These are phyloP conservation scores for Elaeis oleifera DNA, from an alignment of 202 grass and related monocot genomes.

Conservation along the genomic window DNA sequence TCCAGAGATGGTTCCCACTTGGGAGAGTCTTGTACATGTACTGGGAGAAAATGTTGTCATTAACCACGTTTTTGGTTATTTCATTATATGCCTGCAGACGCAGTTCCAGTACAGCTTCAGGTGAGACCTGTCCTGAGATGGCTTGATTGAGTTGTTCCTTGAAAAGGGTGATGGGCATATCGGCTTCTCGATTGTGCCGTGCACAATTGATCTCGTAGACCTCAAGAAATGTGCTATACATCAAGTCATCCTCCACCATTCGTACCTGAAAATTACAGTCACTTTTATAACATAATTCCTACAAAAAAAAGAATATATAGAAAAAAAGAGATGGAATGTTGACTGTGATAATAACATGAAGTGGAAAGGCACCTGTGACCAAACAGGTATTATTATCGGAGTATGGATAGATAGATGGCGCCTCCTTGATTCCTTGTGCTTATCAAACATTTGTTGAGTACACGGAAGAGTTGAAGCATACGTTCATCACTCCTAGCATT, in stretches of 20 bases:
- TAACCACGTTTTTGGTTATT: constrained; percentile 77
- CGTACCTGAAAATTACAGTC: constrained; percentile 58
- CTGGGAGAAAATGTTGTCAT: constrained; percentile 87
- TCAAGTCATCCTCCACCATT: constrained; percentile 99
- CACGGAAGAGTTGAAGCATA: constrained; percentile 94
- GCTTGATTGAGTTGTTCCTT: constrained; percentile 99
- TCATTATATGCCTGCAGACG: constrained; percentile 95
- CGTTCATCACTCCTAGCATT: constrained; percentile 99
- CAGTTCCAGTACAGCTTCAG: constrained; percentile 82
- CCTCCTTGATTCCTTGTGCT: constrained; percentile 91
- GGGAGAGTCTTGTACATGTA: constrained; percentile 99
- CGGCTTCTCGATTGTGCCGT: constrained; percentile 87
- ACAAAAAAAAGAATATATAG: not conserved
- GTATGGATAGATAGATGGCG: constrained; percentile 87
- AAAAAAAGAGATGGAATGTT: not conserved
- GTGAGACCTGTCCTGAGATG: constrained; percentile 80
- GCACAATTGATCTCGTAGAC: constrained; percentile 99
- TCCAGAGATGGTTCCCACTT: constrained; percentile 90
- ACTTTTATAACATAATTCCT: not conserved
- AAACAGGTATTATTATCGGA: constrained; percentile 99
- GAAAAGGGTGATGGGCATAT: constrained; percentile 90
- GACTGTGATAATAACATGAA: not conserved
- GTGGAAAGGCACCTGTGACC: constrained; percentile 64
- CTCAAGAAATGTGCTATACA: constrained; percentile 99
- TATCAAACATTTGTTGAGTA: constrained; percentile 99